Evolutionary conservation across 2,329 filamentous ascomycete genomes (phyloP), one percentile per base, ranked within the genome.

Genomic region (Cladosporium sp.): DNA sequence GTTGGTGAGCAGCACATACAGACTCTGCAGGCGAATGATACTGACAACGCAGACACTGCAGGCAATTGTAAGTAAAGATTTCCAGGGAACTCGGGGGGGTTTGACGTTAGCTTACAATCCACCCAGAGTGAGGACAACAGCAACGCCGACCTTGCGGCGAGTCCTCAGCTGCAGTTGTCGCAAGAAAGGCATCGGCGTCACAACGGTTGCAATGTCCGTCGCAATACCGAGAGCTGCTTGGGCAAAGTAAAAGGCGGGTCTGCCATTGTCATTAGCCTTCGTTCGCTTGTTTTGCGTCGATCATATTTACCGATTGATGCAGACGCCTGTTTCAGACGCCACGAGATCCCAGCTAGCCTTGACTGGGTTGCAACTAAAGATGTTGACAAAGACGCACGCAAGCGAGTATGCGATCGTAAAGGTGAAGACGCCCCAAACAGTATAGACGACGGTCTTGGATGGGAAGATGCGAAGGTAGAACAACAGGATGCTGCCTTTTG

Each of bases 381-480:
- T 48, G 25, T 48, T 48, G 15, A 36, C 45, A 12, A 48, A 48
- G 5, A 48, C 45, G 8, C 27, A 36, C 9, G 45, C 45, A 12
- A 40, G 11, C 13, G 45, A 48, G 19, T 48, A 48, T 13, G 35
- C 45, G 13, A 48, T 40, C 35, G 38, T 36, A 18, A 48, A 48
- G 9, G 45, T 36, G 18, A 48, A 48, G 6, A 48, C 18, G 8
- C 35, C 20, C 45, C 45, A 48, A 16, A 48, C 45, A 7, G 36
- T 27, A n/a, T 39, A 32, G 12, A 33, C 29, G 19, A 48, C 38
- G 13, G 30, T 39, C 33, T 36, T 32, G 2, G 35, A 35, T 2
- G 29, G 45, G 29, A 48, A 48, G n/a, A 48, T 48, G 25, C 45
- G 36, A 7, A 48, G 36, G 36, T 48, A 48, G 36, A 48, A 48